phyloP scores from a whole-genome alignment of 495 filamentous ascomycete genomes.

The Xylaria castorea region DNA sequence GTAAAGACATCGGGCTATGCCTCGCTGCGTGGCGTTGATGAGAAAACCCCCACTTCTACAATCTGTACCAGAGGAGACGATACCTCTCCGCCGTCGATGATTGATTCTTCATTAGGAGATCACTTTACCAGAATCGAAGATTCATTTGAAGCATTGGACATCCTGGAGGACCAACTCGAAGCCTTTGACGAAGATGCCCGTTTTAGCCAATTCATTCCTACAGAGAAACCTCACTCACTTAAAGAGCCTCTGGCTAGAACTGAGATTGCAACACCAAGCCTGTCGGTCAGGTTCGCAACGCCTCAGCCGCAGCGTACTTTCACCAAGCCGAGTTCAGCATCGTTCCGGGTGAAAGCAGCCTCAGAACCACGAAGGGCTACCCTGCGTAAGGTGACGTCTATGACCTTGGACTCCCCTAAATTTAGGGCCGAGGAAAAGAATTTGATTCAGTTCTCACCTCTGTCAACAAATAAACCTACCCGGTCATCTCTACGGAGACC shows the following conservation, averaged over 20 bases:
- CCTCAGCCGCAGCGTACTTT: constrained; percentile 37
- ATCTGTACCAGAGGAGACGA: constrained; percentile 29
- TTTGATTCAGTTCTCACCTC: constrained; percentile 28
- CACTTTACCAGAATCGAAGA: constrained; percentile 67
- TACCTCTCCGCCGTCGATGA: constrained; percentile 21
- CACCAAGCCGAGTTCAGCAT: constrained; percentile 23
- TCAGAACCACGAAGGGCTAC: constrained; percentile 38
- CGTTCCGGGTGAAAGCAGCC: constrained; percentile 36
- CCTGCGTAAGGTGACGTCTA: constrained; percentile 45
- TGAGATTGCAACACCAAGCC: constrained; percentile 24
- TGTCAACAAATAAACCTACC: constrained; percentile 42
- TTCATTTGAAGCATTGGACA: constrained; percentile 71
- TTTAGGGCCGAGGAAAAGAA: constrained; percentile 41
- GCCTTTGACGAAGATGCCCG: constrained; percentile 52
- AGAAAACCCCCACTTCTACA: constrained; percentile 24
- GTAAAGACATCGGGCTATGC: background rate
- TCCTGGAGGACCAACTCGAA: constrained; percentile 71
- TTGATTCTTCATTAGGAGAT: constrained; percentile 41
- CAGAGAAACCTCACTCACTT: constrained; percentile 34
- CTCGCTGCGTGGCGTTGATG: constrained; percentile 13
- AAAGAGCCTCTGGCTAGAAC: constrained; percentile 32
- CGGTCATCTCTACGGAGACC: constrained; percentile 56
- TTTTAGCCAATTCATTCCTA: constrained; percentile 46
- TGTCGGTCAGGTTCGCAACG: constrained; percentile 31
- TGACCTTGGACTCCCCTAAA: constrained; percentile 39